Conservation (phyloP, 2,329 filamentous ascomycete genomes). For the Colletotrichum godetiae region DNA sequence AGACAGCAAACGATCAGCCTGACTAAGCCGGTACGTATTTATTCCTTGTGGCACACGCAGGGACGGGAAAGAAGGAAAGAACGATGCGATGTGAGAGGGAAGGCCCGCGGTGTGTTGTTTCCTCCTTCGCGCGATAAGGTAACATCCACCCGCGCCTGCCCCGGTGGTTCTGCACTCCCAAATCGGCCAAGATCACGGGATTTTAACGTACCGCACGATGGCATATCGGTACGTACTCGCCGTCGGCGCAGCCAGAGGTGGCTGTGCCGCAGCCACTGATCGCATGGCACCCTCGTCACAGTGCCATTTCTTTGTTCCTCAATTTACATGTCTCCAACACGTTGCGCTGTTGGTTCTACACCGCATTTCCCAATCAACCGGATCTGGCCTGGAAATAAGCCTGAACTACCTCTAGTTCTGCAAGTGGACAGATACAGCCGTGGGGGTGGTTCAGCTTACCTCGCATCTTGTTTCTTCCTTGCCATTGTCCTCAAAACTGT, state of each 20-base stretch:
- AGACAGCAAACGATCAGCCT: not conserved
- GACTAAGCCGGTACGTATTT: not conserved
- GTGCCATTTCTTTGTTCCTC: not conserved
- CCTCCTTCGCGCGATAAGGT: not conserved
- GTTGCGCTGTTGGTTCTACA: not conserved
- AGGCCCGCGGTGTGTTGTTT: not conserved
- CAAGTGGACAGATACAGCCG: not conserved
- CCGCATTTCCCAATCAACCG: not conserved
- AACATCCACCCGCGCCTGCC: not conserved
- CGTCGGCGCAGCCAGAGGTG: not conserved
- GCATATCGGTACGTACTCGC: not conserved
- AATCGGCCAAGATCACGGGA: not conserved
- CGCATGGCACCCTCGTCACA: not conserved
- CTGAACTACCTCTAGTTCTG: not conserved
- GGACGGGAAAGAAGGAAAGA: not conserved
- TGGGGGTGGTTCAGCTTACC: not conserved
- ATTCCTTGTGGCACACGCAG: not conserved
- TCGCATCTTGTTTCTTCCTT: not conserved
- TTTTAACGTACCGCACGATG: not conserved
- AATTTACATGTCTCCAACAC: not conserved
- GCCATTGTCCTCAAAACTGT: too few species aligned
- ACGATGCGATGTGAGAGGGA: not conserved
- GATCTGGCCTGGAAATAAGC: not conserved
- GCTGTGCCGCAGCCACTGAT: constrained; percentile 29
- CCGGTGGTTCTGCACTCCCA: not conserved